These are phyloP conservation scores for Coffea eugenioides DNA, from an alignment of 257 asterid species.

Conservation along the genomic window DNA sequence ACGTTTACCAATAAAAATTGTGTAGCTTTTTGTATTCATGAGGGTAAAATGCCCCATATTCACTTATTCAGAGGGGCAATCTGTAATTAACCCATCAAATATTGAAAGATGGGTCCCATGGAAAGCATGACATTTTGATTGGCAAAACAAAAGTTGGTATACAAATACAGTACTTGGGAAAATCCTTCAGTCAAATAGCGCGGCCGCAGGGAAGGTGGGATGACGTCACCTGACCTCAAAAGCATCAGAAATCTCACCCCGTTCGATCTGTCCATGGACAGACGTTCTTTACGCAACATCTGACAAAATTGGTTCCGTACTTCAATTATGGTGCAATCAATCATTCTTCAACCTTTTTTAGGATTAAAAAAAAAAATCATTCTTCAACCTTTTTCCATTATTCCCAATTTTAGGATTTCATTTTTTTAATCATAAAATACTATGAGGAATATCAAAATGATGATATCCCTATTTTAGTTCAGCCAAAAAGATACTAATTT, in stretches of 20 bases:
- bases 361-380: background rate
- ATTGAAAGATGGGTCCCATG: background rate
- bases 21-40: too few species aligned
- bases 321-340: background rate
- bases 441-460: too few species aligned
- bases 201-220: conserved; percentile 35
- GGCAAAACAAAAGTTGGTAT: background rate
- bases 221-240: conserved; percentile 47
- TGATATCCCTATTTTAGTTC: too few species aligned
- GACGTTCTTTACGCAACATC: conserved; percentile 10
- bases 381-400: background rate
- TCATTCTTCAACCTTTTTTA: background rate
- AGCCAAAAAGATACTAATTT: too few species aligned
- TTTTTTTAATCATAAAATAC: too few species aligned
- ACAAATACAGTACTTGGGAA: background rate
- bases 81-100: too few species aligned
- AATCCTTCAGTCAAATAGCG: conserved; percentile 16
- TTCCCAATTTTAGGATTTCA: background rate
- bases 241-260: conserved; percentile 11
- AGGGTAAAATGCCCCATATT: too few species aligned
- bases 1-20: too few species aligned
- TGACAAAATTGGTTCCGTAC: background rate
- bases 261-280: background rate
- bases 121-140: background rate
- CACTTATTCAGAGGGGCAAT: too few species aligned